Percentiles rank a stretch among this genome's conserved stretches.
Evolutionary conservation across 148 eudicot species (phyloP).

Genomic region (Rhododendron simsii): DNA sequence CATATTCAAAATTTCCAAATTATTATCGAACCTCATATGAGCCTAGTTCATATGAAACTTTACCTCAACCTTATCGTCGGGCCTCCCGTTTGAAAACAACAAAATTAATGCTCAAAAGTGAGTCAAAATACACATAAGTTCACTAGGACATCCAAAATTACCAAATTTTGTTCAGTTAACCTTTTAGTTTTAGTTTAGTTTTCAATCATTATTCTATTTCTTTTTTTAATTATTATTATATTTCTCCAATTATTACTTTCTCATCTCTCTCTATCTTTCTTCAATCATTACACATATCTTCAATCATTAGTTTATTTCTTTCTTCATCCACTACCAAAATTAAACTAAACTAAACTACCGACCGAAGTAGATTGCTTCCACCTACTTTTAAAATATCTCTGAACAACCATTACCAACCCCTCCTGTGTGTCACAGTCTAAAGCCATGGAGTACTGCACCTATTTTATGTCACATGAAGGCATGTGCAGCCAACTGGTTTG

Average conservation of each 20-base stretch:
- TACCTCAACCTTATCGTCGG: neutral
- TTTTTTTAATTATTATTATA: too few species aligned
- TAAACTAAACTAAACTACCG: too few species aligned
- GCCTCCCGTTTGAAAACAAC: neutral
- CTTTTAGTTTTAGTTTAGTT: too few species aligned
- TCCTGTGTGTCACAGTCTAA: neutral
- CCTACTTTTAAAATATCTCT: neutral
- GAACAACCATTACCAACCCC: neutral
- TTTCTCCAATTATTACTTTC: too few species aligned
- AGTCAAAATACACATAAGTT: neutral
- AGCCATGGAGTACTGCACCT: neutral
- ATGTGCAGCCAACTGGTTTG: slow-evolving; percentile 23
- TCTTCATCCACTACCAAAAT: too few species aligned
- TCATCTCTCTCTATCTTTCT: too few species aligned
- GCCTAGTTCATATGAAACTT: neutral
- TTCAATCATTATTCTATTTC: too few species aligned
- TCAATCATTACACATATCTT: too few species aligned
- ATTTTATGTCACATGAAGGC: slow-evolving; percentile 35
- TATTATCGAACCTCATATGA: neutral
- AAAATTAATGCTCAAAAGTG: too few species aligned
- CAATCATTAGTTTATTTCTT: too few species aligned
- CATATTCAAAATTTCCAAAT: neutral
- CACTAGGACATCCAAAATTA: neutral
- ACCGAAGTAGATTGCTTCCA: neutral
- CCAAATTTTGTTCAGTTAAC: neutral